Conservation (phyloP, 169 alveolate genomes). For the Cryptosporidium ryanae region DNA sequence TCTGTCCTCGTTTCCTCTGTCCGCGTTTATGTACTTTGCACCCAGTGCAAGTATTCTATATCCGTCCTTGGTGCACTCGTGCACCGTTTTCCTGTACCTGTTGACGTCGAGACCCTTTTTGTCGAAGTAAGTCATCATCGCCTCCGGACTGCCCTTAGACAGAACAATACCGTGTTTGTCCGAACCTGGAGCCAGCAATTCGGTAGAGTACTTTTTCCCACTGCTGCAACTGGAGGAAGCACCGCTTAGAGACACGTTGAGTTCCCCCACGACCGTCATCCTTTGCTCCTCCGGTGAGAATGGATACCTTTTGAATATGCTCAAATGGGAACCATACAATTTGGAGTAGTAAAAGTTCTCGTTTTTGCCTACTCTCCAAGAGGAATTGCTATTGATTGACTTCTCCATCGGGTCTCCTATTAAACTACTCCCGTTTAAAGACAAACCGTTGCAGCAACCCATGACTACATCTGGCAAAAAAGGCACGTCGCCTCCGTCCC, state of each 20-base stretch:
- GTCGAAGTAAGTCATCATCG: constrained; percentile 26
- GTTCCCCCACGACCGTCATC: constrained; percentile 81
- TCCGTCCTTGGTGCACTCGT: constrained; percentile 49
- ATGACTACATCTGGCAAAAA: constrained; percentile 87
- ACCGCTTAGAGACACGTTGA: neutral
- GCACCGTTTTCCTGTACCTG: constrained; percentile 11
- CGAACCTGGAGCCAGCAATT: neutral
- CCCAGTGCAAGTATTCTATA: constrained; percentile 61
- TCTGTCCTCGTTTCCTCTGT: constrained; percentile 77
- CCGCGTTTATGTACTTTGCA: constrained; percentile 6
- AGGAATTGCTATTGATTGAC: constrained; percentile 23
- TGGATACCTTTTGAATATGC: constrained; percentile 84
- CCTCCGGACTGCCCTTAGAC: constrained; percentile 69
- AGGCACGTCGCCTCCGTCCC: constrained; percentile 56
- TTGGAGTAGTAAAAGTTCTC: constrained; percentile 6
- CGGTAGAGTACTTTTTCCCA: neutral
- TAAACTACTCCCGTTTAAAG: constrained; percentile 85
- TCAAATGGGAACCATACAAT: constrained; percentile 32
- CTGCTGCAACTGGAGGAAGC: too few relatives aligned
- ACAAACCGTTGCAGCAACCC: constrained; percentile 95
- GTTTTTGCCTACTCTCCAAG: constrained; percentile 28
- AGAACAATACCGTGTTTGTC: constrained; percentile 17
- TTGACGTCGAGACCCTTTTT: neutral
- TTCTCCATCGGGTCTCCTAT: constrained; percentile 97
- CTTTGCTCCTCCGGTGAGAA: constrained; percentile 89